A percentile compares a stretch with the other conserved stretches of the same genome.
phyloP scores from a whole-genome alignment of 148 eudicot genomes.

The Limonium bicolor region DNA sequence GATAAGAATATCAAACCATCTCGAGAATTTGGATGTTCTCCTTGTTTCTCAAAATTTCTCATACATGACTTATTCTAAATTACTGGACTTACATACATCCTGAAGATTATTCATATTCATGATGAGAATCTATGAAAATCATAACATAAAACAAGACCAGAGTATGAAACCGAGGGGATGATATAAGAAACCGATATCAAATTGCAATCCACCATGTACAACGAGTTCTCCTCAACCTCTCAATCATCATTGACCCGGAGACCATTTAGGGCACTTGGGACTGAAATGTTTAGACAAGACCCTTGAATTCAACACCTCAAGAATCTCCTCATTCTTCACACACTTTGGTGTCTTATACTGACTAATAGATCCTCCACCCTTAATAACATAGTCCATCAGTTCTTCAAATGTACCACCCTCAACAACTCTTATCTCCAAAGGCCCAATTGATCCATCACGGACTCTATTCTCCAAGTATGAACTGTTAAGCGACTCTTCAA shows the following conservation, averaged over 20 bases:
- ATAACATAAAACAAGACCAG: too few relatives aligned
- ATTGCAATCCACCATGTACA: too few relatives aligned
- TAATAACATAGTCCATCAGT: constrained; percentile 72
- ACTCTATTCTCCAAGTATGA: constrained; percentile 59
- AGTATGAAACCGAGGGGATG: too few relatives aligned
- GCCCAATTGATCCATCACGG: constrained; percentile 66
- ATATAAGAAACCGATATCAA: too few relatives aligned
- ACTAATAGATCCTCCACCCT: constrained; percentile 83
- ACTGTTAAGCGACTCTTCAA: constrained; percentile 61
- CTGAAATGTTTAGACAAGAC: constrained; percentile 46
- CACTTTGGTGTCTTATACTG: constrained; percentile 94
- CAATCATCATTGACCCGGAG: constrained; percentile 76
- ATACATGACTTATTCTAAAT: too few relatives aligned
- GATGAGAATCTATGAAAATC: too few relatives aligned
- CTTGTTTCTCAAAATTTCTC: too few relatives aligned
- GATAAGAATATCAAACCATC: too few relatives aligned
- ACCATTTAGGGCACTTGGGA: constrained; percentile 84
- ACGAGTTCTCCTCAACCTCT: too few relatives aligned
- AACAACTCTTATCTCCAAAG: constrained; percentile 55
- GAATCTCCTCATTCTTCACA: constrained; percentile 70
- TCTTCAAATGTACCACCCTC: constrained; percentile 61
- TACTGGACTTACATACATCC: too few relatives aligned
- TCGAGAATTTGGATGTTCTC: too few relatives aligned
- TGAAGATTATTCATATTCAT: too few relatives aligned
- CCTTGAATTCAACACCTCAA: constrained; percentile 64